Evolutionary conservation across 2,329 filamentous ascomycete genomes (phyloP).

Genomic region (Calonectria pteridis): DNA sequence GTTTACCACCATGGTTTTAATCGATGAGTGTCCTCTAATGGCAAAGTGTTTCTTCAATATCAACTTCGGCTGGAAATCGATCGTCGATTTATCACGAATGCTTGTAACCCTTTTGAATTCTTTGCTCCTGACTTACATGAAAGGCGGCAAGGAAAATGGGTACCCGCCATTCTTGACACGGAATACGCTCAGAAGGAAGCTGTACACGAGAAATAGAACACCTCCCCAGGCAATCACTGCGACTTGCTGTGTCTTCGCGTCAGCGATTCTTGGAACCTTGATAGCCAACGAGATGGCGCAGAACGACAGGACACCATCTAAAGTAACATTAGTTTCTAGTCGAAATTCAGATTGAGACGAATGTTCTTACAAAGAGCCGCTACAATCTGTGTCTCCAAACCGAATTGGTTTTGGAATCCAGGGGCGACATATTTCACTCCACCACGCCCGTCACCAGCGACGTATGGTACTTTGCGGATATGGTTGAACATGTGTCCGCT

Average conservation of each 20-base stretch:
- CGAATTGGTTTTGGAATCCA: constrained; percentile 94
- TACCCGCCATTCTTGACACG: constrained; percentile 95
- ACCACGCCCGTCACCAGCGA: constrained; percentile 84
- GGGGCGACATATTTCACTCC: constrained; percentile 90
- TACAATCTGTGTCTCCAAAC: constrained; percentile 94
- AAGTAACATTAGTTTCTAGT: constrained; percentile 37
- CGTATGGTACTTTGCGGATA: constrained; percentile 95
- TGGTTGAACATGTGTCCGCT: constrained; percentile 99
- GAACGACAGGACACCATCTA: constrained; percentile 82
- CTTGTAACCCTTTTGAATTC: background rate
- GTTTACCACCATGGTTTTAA: background rate
- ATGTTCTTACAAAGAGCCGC: constrained; percentile 85
- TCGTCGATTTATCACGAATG: background rate
- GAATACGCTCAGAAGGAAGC: constrained; percentile 94
- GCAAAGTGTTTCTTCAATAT: too few relatives aligned
- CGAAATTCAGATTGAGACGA: background rate
- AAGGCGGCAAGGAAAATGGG: constrained; percentile 93
- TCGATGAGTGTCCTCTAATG: too few relatives aligned
- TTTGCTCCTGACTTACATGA: constrained; percentile 64
- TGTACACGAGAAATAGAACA: constrained; percentile 86
- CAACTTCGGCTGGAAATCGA: background rate
- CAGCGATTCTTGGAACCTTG: constrained; percentile 90
- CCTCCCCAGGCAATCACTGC: constrained; percentile 84
- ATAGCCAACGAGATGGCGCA: constrained; percentile 90
- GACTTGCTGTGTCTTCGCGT: constrained; percentile 82